These are phyloP conservation scores for Exophiala sp. DNA, from an alignment of 2,329 filamentous ascomycete species.

Conservation along the genomic window DNA sequence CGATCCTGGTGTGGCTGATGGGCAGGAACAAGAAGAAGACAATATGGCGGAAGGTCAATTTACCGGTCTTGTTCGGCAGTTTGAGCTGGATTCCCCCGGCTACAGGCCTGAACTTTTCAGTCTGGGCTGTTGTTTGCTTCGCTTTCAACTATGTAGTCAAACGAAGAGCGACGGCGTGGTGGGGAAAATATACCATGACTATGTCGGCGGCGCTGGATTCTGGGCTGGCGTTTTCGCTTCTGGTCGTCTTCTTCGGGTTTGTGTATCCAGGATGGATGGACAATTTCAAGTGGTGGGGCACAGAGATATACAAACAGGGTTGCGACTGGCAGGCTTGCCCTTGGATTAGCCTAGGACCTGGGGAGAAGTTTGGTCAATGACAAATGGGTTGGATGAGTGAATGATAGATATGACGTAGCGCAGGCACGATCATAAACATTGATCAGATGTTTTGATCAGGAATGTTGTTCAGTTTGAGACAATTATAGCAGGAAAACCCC, in stretches of 20 bases:
- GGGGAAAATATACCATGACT: slow-evolving; percentile 90
- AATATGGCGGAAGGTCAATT: slow-evolving; percentile 71
- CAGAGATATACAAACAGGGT: slow-evolving; percentile 76
- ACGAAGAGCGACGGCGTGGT: slow-evolving; percentile 69
- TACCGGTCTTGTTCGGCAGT: slow-evolving; percentile 78
- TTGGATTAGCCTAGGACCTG: slow-evolving; percentile 61
- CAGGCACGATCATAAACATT: background rate
- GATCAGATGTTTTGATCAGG: no score
- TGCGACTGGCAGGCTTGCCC: slow-evolving; percentile 82
- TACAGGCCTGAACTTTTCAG: slow-evolving; percentile 78
- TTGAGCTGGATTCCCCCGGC: slow-evolving; percentile 85
- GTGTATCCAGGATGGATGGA: slow-evolving; percentile 75
- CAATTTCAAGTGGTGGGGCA: slow-evolving; percentile 82
- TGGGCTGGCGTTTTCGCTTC: slow-evolving; percentile 75
- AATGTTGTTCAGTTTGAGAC: no score
- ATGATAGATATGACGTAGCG: background rate
- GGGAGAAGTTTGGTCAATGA: slow-evolving; percentile 53
- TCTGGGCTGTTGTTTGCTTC: slow-evolving; percentile 79
- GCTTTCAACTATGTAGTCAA: slow-evolving; percentile 76
- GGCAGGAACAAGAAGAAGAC: slow-evolving; percentile 56
- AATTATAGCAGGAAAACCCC: no score
- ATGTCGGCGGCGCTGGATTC: slow-evolving; percentile 79
- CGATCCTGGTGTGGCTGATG: slow-evolving; percentile 71
- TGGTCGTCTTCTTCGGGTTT: slow-evolving; percentile 81
- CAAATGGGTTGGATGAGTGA: background rate